Base-by-base conservation (phyloP, 805 yeast species). In the Lipomyces spencermartinsiae region DNA sequence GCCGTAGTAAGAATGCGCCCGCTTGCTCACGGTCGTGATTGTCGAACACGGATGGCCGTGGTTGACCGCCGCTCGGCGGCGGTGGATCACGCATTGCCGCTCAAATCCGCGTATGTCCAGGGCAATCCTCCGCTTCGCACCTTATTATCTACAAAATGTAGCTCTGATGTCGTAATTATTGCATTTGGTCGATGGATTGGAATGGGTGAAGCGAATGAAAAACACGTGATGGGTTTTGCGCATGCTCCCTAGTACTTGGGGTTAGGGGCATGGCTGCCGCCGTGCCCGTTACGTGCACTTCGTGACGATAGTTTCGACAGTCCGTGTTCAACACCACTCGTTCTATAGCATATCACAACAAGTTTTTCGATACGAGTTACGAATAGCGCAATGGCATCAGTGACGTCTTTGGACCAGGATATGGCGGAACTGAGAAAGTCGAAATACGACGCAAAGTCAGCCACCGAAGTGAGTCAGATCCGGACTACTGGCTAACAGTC, bases 341-440 rank as follows among this genome's bases (percentile, higher is more conserved):
- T 25, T 25, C 29, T 25, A 25, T 25, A 25, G 1, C 29, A 25
- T 25, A 25, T 25, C 29, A 3, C 29, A 25, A 25, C 29, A 25
- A 25, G 3, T 25, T 25, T 25, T 25, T 2, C 29, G 29, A 25
- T 25, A 25, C 29, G 29, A 35, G 9, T 37, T 37, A 37, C 43
- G 43, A 43, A 43, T 43, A 43, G 49, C 43, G 43, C 4, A 43
- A 68, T 69, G 72, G 73, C 83, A 22, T 83, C 81, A 60, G 85
- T 83, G 6, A 83, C 91, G 0, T 87, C 89, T 34, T 76, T 89
- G 46, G 93, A 89, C 74, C 87, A 87, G 62, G 92, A 89, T 75
- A 77, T 90, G 54, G 79, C 76, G 39, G 75, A 74, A 12, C 81
- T 89, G 0, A 81, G 94, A 70, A 73, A 76, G 7, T 78, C 79